Evolutionary conservation across 2,329 filamentous ascomycete species (phyloP).

Genomic region (Trichoderma aggressivum): DNA sequence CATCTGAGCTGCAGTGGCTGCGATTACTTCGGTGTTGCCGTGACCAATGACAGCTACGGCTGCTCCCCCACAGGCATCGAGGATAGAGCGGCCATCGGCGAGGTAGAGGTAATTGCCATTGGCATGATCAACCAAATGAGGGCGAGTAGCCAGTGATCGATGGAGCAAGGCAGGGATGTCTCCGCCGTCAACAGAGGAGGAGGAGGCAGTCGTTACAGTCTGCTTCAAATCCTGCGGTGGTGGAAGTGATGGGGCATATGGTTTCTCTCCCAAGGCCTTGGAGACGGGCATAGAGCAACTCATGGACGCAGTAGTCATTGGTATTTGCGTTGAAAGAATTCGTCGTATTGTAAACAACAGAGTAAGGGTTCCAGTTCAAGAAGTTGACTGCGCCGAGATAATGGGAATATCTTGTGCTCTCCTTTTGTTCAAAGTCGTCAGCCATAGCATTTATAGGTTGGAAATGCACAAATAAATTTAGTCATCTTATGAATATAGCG

Average conservation of each 20-base stretch:
- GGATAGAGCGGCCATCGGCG: not conserved
- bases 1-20: conserved; percentile 54
- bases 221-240: not conserved
- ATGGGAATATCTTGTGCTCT: not conserved
- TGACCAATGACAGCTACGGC: conserved; percentile 65
- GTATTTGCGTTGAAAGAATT: not conserved
- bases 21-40: conserved; percentile 51
- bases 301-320: not conserved
- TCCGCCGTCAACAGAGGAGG: not conserved
- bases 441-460: not conserved
- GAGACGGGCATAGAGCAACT: not conserved
- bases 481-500: not conserved
- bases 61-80: conserved; percentile 8
- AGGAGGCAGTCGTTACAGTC: not conserved
- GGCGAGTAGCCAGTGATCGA: not conserved
- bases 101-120: conserved; percentile 32
- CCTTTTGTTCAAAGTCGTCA: not conserved
- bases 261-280: not conserved
- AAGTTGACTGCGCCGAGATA: not conserved
- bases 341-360: not conserved
- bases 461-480: not conserved
- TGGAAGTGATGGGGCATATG: not conserved
- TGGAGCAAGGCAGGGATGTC: not conserved
- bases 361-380: not conserved
- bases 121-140: not conserved